Evolutionary conservation across 305 asterid species (phyloP), one percentile per base, ranked within the genome.

Genomic region (Petunia hybrid): DNA sequence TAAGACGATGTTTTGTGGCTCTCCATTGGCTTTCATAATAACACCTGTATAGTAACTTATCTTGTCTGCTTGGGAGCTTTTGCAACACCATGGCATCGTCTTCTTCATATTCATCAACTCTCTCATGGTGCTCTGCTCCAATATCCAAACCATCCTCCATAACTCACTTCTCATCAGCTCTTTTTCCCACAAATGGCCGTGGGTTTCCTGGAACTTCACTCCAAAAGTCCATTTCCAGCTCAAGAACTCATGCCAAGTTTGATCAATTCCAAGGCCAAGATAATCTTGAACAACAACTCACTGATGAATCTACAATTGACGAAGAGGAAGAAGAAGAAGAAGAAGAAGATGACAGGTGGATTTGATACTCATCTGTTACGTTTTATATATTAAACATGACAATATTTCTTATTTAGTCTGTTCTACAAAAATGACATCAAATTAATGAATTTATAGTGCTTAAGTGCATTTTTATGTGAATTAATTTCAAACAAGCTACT

Each of bases 331-430:
- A 85, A 84, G 89, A 87, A 80, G 51, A 43, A 57, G 42, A 69
- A 45, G 82, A 75, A 38, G 93, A 91, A 86, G 97, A 94, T 84
- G 98, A 94, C 89, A 91, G 97, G 98, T 92, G 51, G 41, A 13
- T 42, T 14, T 81, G 64, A 16, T 31, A 13, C 38, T 73, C 31
- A 48, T 71, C 5, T 48, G 31, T 22, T 22, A 22, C 31, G 0
- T 22, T 22, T 22, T 22, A 22, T 22, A 22, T 22, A 22, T 22
- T 22, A 22, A 22, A 22, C 31, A 22, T 22, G 31, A 22, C 31
- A 22, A 22, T 22, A 22, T 22, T 22, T 22, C 31, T 22, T 22
- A 22, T 22, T 22, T 22, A 22, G 31, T 22, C 31, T 22, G 31
- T 22, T 22, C 31, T 22, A 22, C 31, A 0, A 22, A 22, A 22